These are phyloP conservation scores for Leccinum variicolor DNA, from an alignment of 768 basidiomycete species.

Conservation along the genomic window DNA sequence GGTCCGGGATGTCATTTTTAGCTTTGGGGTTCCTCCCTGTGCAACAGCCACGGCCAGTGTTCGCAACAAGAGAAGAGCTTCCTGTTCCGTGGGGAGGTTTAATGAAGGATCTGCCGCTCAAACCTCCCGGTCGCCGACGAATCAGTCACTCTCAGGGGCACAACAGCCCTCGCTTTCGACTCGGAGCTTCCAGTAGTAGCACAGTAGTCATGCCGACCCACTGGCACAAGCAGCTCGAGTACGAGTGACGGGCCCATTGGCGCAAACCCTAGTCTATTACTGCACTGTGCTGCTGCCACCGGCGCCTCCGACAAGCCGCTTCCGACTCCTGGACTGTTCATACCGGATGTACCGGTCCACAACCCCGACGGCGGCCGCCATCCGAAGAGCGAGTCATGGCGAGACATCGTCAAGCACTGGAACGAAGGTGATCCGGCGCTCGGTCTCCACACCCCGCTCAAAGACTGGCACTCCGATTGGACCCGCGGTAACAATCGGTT, in stretches of 20 bases:
- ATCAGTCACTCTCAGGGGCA: no score
- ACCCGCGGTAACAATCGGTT: not conserved
- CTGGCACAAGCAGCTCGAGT: not conserved
- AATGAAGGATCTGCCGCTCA: not conserved
- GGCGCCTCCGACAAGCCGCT: not conserved
- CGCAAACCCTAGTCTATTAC: not conserved
- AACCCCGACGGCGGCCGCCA: not conserved
- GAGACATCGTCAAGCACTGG: not conserved
- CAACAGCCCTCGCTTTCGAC: not conserved
- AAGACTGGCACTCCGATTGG: not conserved
- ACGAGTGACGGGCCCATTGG: not conserved
- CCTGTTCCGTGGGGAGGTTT: not conserved
- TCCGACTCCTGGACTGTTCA: not conserved
- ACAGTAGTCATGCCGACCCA: not conserved
- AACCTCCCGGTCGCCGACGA: not conserved
- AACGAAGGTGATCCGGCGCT: not conserved
- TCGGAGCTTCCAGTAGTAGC: not conserved
- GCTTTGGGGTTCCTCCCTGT: not conserved
- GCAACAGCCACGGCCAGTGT: not conserved
- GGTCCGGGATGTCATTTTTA: not conserved
- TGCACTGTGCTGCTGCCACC: not conserved
- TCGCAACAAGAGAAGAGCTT: not conserved
- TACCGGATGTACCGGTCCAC: not conserved
- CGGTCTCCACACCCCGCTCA: not conserved
- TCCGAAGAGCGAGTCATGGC: not conserved